phyloP scores from a whole-genome alignment of 2,329 filamentous ascomycete species.

The Fusarium newnesense region DNA sequence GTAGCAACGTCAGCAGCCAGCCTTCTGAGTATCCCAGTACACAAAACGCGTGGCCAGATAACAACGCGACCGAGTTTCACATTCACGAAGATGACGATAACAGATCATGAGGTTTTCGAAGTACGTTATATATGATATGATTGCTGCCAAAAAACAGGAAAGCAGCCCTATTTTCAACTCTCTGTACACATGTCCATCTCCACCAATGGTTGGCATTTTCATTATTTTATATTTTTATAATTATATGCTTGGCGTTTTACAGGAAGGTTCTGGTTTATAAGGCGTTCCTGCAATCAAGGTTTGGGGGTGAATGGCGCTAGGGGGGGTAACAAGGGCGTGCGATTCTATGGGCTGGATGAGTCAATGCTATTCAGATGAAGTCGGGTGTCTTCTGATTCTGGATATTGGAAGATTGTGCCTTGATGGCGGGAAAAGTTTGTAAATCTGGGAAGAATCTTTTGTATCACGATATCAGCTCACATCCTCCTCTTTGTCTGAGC shows the following conservation, averaged over 20 bases:
- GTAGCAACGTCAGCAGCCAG: conserved; percentile 58
- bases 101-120: conserved; percentile 22
- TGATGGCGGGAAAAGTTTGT: conserved; percentile 20
- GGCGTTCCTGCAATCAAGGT: conserved; percentile 28
- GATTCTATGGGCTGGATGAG: not conserved
- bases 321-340: conserved; percentile 7
- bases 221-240: conserved; percentile 1
- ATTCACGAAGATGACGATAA: conserved; percentile 55
- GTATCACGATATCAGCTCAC: conserved; percentile 29
- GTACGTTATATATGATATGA: conserved; percentile 8
- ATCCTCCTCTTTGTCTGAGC: conserved; percentile 26
- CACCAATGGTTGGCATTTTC: conserved; percentile 1
- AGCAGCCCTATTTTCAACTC: conserved; percentile 2
- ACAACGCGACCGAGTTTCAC: conserved; percentile 47
- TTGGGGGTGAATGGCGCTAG: not conserved
- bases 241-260: conserved; percentile 22
- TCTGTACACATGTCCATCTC: conserved; percentile 4
- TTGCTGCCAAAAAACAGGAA: conserved; percentile 15
- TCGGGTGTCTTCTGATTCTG: not conserved
- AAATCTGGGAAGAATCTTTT: conserved; percentile 17
- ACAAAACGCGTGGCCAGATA: conserved; percentile 54
- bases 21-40: conserved; percentile 68
- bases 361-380: not conserved
- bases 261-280: conserved; percentile 17
- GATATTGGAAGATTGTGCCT: conserved; percentile 1